These are phyloP conservation scores for Ophiostoma novo-ulmi DNA, from an alignment of 2,329 filamentous ascomycete genomes.

Conservation along the genomic window DNA sequence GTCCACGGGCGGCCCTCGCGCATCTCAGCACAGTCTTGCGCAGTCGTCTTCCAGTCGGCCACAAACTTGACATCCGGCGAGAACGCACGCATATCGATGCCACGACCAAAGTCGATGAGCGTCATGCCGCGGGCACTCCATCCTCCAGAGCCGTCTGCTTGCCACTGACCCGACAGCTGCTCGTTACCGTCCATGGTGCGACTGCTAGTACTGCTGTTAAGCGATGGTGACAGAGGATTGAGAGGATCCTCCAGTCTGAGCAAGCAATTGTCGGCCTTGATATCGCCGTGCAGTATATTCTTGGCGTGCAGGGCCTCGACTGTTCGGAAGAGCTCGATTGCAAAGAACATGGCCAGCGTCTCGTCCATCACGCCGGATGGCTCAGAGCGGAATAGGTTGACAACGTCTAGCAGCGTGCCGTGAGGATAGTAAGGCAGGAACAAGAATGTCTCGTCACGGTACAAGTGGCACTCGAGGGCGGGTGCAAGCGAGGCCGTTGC, in stretches of 20 bases:
- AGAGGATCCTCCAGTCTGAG: constrained; percentile 69
- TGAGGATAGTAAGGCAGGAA: constrained; percentile 83
- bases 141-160: constrained; percentile 65
- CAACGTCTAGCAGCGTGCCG: constrained; percentile 88
- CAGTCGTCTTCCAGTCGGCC: constrained; percentile 86
- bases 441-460: constrained; percentile 82
- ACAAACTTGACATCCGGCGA: constrained; percentile 73
- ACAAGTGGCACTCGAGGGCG: constrained; percentile 87
- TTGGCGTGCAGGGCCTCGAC: constrained; percentile 79
- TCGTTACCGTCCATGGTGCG: constrained; percentile 26
- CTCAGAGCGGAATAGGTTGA: constrained; percentile 78
- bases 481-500: constrained; percentile 72
- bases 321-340: constrained; percentile 83
- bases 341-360: constrained; percentile 88
- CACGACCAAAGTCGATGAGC: constrained; percentile 91
- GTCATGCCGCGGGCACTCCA: constrained; percentile 77
- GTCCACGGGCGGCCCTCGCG: constrained; percentile 92
- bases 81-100: constrained; percentile 89
- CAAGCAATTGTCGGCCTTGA: constrained; percentile 94
- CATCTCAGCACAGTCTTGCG: constrained; percentile 92
- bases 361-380: constrained; percentile 78
- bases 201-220: constrained; percentile 31
- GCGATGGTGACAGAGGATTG: constrained; percentile 29
- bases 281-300: constrained; percentile 80
- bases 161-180: constrained; percentile 59